Evolutionary conservation across 371 early-diverging fungal species (phyloP).

Genomic region (Smittium culicis): DNA sequence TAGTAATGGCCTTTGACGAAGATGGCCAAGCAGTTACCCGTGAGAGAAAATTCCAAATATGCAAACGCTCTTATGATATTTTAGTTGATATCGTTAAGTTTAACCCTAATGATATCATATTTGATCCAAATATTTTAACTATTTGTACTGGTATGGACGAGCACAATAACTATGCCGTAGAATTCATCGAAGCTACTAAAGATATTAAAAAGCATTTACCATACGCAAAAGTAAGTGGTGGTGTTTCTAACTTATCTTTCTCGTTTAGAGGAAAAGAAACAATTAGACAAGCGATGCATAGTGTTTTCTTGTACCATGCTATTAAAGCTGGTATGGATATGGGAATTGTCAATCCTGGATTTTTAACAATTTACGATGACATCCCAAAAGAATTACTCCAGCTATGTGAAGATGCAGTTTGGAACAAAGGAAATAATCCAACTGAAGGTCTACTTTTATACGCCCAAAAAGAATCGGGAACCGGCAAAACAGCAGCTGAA

Average conservation of each 20-base stretch:
- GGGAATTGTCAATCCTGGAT: constrained; percentile 93
- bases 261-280: constrained; percentile 78
- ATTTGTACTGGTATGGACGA: constrained; percentile 93
- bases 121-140: constrained; percentile 89
- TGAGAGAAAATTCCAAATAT: constrained; percentile 74
- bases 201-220: constrained; percentile 64
- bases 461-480: constrained; percentile 68
- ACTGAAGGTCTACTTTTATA: constrained; percentile 80
- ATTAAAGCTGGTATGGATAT: constrained; percentile 87
- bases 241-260: constrained; percentile 88
- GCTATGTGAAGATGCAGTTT: constrained; percentile 80
- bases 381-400: constrained; percentile 79
- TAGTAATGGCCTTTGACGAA: constrained; percentile 95
- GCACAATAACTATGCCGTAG: constrained; percentile 88
- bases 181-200: constrained; percentile 66
- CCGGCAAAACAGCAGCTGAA: constrained; percentile 51
- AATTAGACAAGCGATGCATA: constrained; percentile 87
- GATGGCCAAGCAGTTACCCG: constrained; percentile 74
- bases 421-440: constrained; percentile 61
- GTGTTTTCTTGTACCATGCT: constrained; percentile 82
- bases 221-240: constrained; percentile 81
- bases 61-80: constrained; percentile 76
- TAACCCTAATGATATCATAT: constrained; percentile 82
- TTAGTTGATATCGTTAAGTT: constrained; percentile 72
- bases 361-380: constrained; percentile 84